These are phyloP conservation scores for Claviceps quebecensis DNA, from an alignment of 2,329 filamentous ascomycete genomes.

Conservation along the genomic window DNA sequence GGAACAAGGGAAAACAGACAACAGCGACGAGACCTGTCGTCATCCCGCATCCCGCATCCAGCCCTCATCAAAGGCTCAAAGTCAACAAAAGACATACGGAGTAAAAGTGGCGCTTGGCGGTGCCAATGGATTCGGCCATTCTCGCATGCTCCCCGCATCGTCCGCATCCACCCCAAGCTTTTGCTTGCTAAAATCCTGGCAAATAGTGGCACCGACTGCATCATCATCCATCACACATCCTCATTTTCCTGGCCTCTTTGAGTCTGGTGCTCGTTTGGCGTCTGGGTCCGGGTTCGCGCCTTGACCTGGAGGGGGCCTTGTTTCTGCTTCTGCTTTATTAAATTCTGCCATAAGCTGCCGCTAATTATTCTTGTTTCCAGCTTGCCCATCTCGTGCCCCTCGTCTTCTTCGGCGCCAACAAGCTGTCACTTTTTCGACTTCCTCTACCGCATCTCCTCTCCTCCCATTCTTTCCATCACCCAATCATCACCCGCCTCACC, in stretches of 20 bases:
- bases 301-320: background rate
- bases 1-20: no score
- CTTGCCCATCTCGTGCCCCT: conserved; percentile 37
- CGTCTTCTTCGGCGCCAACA: conserved; percentile 31
- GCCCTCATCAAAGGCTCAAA: no score
- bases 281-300: background rate
- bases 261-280: background rate
- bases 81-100: background rate
- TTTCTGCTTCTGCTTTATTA: conserved; percentile 21
- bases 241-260: background rate
- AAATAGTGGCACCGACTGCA: conserved; percentile 5
- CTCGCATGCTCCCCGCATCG: conserved; percentile 5
- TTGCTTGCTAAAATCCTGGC: conserved; percentile 4
- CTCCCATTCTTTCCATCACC: conserved; percentile 8
- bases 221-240: conserved; percentile 2
- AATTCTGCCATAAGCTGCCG: background rate
- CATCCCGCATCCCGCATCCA: background rate
- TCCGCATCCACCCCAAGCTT: conserved; percentile 5
- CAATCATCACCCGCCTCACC: background rate
- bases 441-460: conserved; percentile 10
- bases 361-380: conserved; percentile 17
- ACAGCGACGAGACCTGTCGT: no score
- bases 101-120: conserved; percentile 5
- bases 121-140: conserved; percentile 5
- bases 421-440: conserved; percentile 18